Evolutionary conservation across 2,329 filamentous ascomycete genomes (phyloP), one percentile per base, ranked within the genome.

Genomic region (Beauveria bassiana): DNA sequence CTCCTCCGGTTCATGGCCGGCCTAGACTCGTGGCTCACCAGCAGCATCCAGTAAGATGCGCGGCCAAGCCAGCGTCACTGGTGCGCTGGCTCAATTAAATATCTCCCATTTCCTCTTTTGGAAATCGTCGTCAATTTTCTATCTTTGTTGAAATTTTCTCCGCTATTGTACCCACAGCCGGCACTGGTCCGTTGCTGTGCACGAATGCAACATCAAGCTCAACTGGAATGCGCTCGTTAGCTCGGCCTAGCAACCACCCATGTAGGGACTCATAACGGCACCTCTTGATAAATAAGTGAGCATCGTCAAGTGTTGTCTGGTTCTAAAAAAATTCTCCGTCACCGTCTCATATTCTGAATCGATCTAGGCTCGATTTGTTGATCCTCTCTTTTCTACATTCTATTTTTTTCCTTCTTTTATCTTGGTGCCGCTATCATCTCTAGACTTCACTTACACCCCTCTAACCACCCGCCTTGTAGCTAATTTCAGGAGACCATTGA

Each of bases 201-300:
- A 42, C 47, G 38, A 26, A 22, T 26, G 8, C 57, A 34, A 18
- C 45, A 24, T 43, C 34, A 22, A 20, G 31, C 10, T 43, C 45
- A 47, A 62, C 63, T 69, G 72, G 72, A 73, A 74, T 73, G 72
- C 63, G 68, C 71, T 70, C 68, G 71, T 72, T 69, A 68, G 50
- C 64, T 62, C 67, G 64, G 71, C 71, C 46, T 31, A 56, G 52
- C 52, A 55, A 61, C 59, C 52, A 34, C 22, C 14, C 20, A 49
- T 12, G 31, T 9, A 18, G 40, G 51, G 59, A 22, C 18, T 47
- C 28, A 38, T 47, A 49, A 58, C 54, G 42, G 47, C 60, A 59
- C 26, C 61, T 61, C 67, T 69, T 70, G 66, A 66, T 66, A 50
- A 63, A 52, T 51, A 62, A 55, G 28, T 47, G 31, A 55, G 58